These are phyloP conservation scores for Gossypium gossypioides DNA, from an alignment of 441 rosid genomes.

Conservation along the genomic window DNA sequence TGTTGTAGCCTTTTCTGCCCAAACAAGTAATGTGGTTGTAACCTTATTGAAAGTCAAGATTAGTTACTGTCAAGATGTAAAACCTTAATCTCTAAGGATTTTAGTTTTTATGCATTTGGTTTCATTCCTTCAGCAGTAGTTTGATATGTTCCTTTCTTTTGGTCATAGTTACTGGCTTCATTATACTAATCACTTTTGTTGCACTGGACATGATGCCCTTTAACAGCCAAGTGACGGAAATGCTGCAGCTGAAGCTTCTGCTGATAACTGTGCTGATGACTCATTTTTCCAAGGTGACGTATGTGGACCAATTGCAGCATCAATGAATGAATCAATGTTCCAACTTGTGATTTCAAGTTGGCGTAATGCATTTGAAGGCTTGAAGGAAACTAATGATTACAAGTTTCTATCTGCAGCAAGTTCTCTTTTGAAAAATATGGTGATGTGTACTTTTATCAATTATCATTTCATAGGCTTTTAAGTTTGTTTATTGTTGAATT, in stretches of 20 bases:
- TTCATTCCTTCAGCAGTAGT: neutral
- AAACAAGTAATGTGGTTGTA: neutral
- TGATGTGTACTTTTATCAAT: slow-evolving; percentile 19
- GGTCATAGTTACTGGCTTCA: slow-evolving; percentile 9
- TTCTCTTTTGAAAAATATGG: slow-evolving; percentile 82
- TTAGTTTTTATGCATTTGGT: neutral
- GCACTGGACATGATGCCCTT: slow-evolving; percentile 1
- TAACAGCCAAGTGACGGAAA: slow-evolving; percentile 37
- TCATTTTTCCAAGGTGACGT: slow-evolving; percentile 58
- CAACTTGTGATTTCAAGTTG: slow-evolving; percentile 70
- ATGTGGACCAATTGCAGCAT: slow-evolving; percentile 89
- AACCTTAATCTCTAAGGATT: neutral
- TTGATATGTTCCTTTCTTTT: slow-evolving; percentile 13
- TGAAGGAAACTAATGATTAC: slow-evolving; percentile 77
- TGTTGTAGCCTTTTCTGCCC: neutral
- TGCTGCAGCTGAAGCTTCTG: slow-evolving; percentile 26
- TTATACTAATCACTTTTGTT: slow-evolving; percentile 5
- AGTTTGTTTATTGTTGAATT: neutral
- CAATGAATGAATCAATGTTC: slow-evolving; percentile 92
- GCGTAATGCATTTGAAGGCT: slow-evolving; percentile 72
- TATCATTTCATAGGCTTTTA: slow-evolving; percentile 10
- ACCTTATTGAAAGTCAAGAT: neutral
- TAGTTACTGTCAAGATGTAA: neutral
- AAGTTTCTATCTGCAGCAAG: slow-evolving; percentile 75
- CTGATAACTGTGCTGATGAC: slow-evolving; percentile 29